Evolutionary conservation across 352 stramenopile genomes (phyloP), one percentile per base, ranked within the genome.

Genomic region (Globisporangium emineosum): DNA sequence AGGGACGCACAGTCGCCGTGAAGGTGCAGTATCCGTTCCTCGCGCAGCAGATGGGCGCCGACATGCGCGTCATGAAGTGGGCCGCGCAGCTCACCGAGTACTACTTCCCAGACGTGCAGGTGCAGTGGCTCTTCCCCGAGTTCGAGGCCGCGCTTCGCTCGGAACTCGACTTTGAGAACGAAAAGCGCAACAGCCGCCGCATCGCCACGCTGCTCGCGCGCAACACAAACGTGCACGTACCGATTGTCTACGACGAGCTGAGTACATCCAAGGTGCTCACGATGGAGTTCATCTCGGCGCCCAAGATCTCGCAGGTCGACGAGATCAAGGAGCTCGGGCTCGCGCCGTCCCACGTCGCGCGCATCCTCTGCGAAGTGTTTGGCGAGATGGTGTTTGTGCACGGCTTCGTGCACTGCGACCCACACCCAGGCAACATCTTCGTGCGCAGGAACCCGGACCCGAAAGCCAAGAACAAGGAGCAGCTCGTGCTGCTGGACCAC

Each of bases 401-500:
- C 60, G 93, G 90, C 37, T 99, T 99, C 66, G 93, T 98, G 21
- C 96, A 99, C 75, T 98, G 92, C 66, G 97, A 99, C 68, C 97
- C 97, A 23, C 97, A 99, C 72, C 83, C 95, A 25, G 96, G 93
- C 23, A 99, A 99, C 73, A 82, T 98, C 10, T 92, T 98, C 50
- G 81, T 97, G 10, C 76, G 90, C 3, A 60, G 35, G 19, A 88
- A 92, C 47, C 78, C 81, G 9, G 72, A 89, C 23, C 70, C 69
- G 15, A 63, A 58, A 4, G 74, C 57, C 1, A 65, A 71, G 25
- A 62, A 47, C 19, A 91, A 91, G 63, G 82, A 93, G 17, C 87
- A 99, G 78, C 79, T 99, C 29, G 96, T 99, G 43, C 75, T 99
- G 12, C 82, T 99, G 2, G 97, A 99, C 77, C 97, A 99, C 71